phyloP scores from a whole-genome alignment of 225 moss, liverwort and hornwort species.

The Sphagnum contortum region DNA sequence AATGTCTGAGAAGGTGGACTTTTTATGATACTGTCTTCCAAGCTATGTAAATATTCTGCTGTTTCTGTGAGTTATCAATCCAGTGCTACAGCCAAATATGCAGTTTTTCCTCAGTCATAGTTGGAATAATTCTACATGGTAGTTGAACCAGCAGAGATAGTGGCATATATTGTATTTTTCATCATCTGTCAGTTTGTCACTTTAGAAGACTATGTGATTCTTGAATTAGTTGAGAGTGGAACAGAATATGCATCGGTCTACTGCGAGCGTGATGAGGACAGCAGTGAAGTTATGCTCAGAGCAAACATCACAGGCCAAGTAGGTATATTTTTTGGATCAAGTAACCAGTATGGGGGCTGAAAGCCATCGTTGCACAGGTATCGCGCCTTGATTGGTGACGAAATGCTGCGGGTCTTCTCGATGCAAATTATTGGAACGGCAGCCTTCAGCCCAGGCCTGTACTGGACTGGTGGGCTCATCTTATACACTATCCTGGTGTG shows the following conservation, averaged over 20 bases:
- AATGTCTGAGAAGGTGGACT: no score
- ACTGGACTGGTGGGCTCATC: conserved; percentile 61
- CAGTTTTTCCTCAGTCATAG: background rate
- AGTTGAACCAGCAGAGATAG: background rate
- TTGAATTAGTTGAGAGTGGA: background rate
- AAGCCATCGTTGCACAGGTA: conserved; percentile 64
- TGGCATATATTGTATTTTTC: background rate
- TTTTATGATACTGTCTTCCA: no score
- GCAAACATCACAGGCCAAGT: conserved; percentile 24
- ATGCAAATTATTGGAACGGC: conserved; percentile 86
- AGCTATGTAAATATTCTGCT: no score
- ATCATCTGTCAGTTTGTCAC: background rate
- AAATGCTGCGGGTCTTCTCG: conserved; percentile 85
- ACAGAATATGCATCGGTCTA: conserved; percentile 59
- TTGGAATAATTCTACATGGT: background rate
- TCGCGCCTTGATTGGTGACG: conserved; percentile 90
- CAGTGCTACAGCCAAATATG: background rate
- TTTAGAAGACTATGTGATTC: background rate
- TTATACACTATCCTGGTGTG: background rate
- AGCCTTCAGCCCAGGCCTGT: conserved; percentile 83
- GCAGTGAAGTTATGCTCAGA: conserved; percentile 16
- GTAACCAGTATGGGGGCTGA: conserved; percentile 28
- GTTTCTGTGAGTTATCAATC: background rate
- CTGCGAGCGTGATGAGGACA: conserved; percentile 46
- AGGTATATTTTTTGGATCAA: conserved; percentile 26